Evolutionary conservation across 805 yeast species (phyloP).

Genomic region (Candida montana): DNA sequence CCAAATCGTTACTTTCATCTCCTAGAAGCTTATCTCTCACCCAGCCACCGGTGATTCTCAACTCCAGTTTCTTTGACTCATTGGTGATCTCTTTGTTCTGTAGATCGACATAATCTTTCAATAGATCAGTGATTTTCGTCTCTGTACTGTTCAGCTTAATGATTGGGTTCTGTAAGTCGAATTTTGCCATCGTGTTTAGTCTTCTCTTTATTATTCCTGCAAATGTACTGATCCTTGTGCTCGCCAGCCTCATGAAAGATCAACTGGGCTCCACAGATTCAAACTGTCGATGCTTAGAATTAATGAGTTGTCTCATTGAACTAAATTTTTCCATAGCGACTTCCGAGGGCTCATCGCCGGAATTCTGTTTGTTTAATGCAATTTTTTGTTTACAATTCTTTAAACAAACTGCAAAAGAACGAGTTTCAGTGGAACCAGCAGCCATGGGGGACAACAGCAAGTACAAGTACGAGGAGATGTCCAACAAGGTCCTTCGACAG

Average conservation of each 20-base stretch:
- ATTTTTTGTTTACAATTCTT: not conserved
- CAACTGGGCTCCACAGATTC: not conserved
- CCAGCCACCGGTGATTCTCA: conserved; percentile 97
- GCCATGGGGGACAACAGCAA: conserved; percentile 21
- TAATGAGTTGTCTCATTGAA: no score
- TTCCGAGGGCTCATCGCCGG: conserved; percentile 3
- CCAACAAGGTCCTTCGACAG: conserved; percentile 63
- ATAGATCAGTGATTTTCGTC: conserved; percentile 32
- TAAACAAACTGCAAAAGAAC: not conserved
- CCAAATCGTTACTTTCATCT: conserved; percentile 76
- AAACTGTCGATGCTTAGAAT: no score
- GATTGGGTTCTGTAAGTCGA: conserved; percentile 9
- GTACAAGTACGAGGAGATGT: conserved; percentile 67
- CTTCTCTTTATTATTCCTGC: not conserved
- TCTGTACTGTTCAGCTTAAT: conserved; percentile 39
- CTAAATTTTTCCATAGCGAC: not conserved
- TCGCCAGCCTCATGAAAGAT: conserved; percentile 1
- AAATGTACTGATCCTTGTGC: not conserved
- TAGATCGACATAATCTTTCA: conserved; percentile 34
- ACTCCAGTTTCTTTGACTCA: conserved; percentile 33
- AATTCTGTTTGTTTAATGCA: not conserved
- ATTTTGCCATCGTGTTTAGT: conserved; percentile 1
- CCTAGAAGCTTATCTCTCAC: conserved; percentile 92
- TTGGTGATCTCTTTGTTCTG: conserved; percentile 2
- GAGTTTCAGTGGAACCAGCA: not conserved